Base-by-base conservation (phyloP, 495 filamentous ascomycete species). In the Amniculicola lignicola region DNA sequence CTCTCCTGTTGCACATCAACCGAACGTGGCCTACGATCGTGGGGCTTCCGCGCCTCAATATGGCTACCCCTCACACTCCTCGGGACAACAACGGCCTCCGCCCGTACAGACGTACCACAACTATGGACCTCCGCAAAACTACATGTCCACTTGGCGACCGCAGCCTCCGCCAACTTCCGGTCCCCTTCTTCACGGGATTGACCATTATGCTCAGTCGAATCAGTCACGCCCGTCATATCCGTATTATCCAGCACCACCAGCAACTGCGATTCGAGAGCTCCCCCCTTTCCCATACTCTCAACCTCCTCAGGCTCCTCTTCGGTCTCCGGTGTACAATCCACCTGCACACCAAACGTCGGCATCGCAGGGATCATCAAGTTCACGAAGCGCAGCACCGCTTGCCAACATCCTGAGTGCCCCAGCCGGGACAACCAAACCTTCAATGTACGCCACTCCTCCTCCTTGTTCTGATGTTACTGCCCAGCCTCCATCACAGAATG, bases 1-100 rank as follows among this genome's bases (percentile, higher is more conserved):
- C 23, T 56, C 55, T 12, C 61, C 61, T 35, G 55, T 52, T 6
- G 61, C 50, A 46, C 61, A 64, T 45, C 55, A 60, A 40, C 56
- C 55, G 3, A 65, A 61, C 28, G 52, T 54, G n/a, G 45, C 51
- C 9, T 60, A 64, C 23, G 47, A 59, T 46, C 33, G 48, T 29
- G 42, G 51, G 15, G 51, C 51, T 36, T 36, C 41, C 12, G 50
- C 28, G 35, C 55, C 61, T 47, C 61, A 65, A 18, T 61, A 65
- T 41, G 61, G 54, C 21, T 53, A 63, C 28, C 22, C 53, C 3
- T 10, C 39, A 3, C 39, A 45, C 5, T 5, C 31, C 6, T 50
- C 41, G 27, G 28, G 46, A 12, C 42, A 49, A 15, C 53, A 46
- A 19, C 46, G 37, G 22, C 60, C 48, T 3, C 21, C 12, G 12